Percentiles rank a stretch among this genome's conserved stretches.
Evolutionary conservation across 176 grass and related monocot species (phyloP).

Genomic region (Aegilops speltoides): DNA sequence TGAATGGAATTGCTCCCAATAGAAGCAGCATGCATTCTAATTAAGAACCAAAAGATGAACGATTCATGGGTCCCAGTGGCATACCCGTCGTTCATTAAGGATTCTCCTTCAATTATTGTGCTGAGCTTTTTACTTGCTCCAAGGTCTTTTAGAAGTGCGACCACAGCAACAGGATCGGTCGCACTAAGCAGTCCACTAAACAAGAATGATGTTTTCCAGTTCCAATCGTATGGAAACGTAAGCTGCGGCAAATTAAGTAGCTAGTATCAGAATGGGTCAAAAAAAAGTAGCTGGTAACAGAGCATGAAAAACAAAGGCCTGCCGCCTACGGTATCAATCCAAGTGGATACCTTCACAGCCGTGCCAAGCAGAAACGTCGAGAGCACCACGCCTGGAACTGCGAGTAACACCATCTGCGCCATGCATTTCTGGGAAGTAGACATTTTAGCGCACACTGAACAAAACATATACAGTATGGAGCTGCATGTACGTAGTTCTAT

Average conservation of each 20-base stretch:
- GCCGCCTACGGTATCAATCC: not conserved
- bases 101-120: conserved; percentile 96
- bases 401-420: conserved; percentile 85
- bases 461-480: not conserved
- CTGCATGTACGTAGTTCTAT: not conserved
- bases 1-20: not conserved
- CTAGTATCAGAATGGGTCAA: not conserved
- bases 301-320: not conserved
- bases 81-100: conserved; percentile 95
- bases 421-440: conserved; percentile 73
- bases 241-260: conserved; percentile 42
- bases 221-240: conserved; percentile 83
- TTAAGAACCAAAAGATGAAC: not conserved
- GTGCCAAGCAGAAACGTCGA: conserved; percentile 70
- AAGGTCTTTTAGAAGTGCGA: conserved; percentile 86
- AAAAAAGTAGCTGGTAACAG: too few species aligned
- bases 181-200: conserved; percentile 90
- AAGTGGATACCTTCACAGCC: conserved; percentile 63
- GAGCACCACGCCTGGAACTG: conserved; percentile 81
- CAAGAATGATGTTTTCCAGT: conserved; percentile 91
- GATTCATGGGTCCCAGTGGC: not conserved
- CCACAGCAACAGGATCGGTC: conserved; percentile 87
- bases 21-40: not conserved
- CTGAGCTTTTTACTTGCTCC: conserved; percentile 92
- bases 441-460: not conserved